Conservation (phyloP, 2,329 filamentous ascomycete genomes). For the Macroventuria anomochaeta region DNA sequence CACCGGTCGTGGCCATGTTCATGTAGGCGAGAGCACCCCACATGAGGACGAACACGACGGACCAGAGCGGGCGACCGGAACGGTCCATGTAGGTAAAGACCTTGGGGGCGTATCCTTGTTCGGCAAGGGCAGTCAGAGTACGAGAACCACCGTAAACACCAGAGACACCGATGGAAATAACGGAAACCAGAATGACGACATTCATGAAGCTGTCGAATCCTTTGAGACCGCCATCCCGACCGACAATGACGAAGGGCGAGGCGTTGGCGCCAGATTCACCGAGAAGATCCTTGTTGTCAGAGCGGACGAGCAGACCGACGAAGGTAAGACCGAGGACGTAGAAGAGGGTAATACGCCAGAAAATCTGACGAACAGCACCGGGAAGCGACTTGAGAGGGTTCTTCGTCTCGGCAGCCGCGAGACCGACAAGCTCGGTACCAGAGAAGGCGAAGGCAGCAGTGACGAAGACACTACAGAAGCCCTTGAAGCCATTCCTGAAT, state of each 20-base stretch:
- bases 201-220: constrained; percentile 71
- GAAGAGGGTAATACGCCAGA: constrained; percentile 57
- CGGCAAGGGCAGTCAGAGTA: constrained; percentile 62
- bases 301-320: constrained; percentile 53
- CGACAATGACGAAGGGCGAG: constrained; percentile 72
- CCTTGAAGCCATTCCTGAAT: constrained; percentile 66
- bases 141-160: constrained; percentile 64
- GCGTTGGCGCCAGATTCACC: constrained; percentile 50
- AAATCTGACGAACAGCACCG: constrained; percentile 54
- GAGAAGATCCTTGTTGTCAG: constrained; percentile 44
- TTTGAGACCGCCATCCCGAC: constrained; percentile 65
- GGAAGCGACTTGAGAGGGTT: constrained; percentile 61
- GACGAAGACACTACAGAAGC: constrained; percentile 68
- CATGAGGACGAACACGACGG: constrained; percentile 70
- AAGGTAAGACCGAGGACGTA: constrained; percentile 54
- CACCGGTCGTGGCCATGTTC: constrained; percentile 55
- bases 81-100: constrained; percentile 83
- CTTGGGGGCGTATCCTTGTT: constrained; percentile 71
- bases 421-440: constrained; percentile 67
- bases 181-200: constrained; percentile 67
- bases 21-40: constrained; percentile 81
- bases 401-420: constrained; percentile 64
- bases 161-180: constrained; percentile 66
- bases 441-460: constrained; percentile 68
- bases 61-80: constrained; percentile 77